Percentiles rank a stretch among this genome's conserved stretches.
Conservation (phyloP, 805 yeast genomes). For the Candida ulmi region DNA sequence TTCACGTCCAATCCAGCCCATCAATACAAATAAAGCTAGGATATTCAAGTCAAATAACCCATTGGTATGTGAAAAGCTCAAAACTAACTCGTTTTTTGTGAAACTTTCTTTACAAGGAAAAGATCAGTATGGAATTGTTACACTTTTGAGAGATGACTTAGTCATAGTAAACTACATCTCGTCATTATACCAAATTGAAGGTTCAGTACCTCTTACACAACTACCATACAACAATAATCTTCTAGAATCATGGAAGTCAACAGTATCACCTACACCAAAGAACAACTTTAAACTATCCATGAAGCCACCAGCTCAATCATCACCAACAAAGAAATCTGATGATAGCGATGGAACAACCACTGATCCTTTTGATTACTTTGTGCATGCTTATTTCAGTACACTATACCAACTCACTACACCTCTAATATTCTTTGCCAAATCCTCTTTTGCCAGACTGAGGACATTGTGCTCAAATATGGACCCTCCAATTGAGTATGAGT, state of each 20-base stretch:
- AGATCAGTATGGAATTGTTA: conserved; percentile 14
- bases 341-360: conserved; percentile 2
- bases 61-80: neutral
- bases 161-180: conserved; percentile 46
- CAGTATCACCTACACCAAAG: neutral
- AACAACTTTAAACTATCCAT: conserved; percentile 17
- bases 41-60: conserved; percentile 8
- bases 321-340: conserved; percentile 14
- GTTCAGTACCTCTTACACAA: conserved; percentile 2
- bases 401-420: conserved; percentile 31
- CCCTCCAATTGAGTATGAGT: conserved; percentile 12
- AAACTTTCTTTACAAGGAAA: conserved; percentile 15
- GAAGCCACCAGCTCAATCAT: conserved; percentile 18
- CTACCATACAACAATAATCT: neutral
- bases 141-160: conserved; percentile 3
- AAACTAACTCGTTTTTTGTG: conserved; percentile 8
- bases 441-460: conserved; percentile 41
- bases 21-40: conserved; percentile 19
- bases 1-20: conserved; percentile 2
- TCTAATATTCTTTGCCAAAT: conserved; percentile 38
- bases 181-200: conserved; percentile 2
- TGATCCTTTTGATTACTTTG: conserved; percentile 24
- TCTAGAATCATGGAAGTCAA: neutral
- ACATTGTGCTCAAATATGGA: conserved; percentile 33
- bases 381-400: conserved; percentile 29